phyloP scores from a whole-genome alignment of 352 stramenopile genomes.

The Pythium brachiatum region DNA sequence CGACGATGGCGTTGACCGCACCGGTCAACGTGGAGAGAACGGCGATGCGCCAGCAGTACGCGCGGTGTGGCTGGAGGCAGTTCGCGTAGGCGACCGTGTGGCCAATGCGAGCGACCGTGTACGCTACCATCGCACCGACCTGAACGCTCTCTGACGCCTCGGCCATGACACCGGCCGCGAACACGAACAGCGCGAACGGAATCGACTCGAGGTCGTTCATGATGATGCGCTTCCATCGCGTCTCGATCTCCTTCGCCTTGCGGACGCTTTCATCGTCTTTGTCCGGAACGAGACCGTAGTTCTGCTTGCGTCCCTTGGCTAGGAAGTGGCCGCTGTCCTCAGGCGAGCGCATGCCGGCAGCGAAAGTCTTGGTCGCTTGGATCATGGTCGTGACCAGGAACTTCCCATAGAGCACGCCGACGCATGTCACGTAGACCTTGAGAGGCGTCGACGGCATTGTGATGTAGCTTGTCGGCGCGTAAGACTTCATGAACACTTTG shows the following conservation, averaged over 20 bases:
- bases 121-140: slow-evolving; percentile 34
- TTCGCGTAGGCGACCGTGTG: slow-evolving; percentile 54
- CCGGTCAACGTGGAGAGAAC: slow-evolving; percentile 37
- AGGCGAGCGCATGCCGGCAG: slow-evolving; percentile 27
- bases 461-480: too few species aligned
- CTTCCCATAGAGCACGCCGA: slow-evolving; percentile 44
- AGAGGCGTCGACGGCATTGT: slow-evolving; percentile 12
- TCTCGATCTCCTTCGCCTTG: slow-evolving; percentile 33
- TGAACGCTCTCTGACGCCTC: slow-evolving; percentile 32
- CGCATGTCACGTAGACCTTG: slow-evolving; percentile 24
- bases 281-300: slow-evolving; percentile 33
- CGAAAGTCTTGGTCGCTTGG: slow-evolving; percentile 32
- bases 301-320: slow-evolving; percentile 40
- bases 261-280: slow-evolving; percentile 30
- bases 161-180: slow-evolving; percentile 36
- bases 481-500: not conserved
- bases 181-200: slow-evolving; percentile 48
- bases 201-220: slow-evolving; percentile 64
- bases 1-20: slow-evolving; percentile 33
- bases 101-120: slow-evolving; percentile 39
- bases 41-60: slow-evolving; percentile 38
- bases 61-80: slow-evolving; percentile 40
- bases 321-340: slow-evolving; percentile 47
- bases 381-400: slow-evolving; percentile 41
- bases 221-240: slow-evolving; percentile 49